Evolutionary conservation across 768 basidiomycete genomes (phyloP).

Genomic region (Kwoniella sp.): DNA sequence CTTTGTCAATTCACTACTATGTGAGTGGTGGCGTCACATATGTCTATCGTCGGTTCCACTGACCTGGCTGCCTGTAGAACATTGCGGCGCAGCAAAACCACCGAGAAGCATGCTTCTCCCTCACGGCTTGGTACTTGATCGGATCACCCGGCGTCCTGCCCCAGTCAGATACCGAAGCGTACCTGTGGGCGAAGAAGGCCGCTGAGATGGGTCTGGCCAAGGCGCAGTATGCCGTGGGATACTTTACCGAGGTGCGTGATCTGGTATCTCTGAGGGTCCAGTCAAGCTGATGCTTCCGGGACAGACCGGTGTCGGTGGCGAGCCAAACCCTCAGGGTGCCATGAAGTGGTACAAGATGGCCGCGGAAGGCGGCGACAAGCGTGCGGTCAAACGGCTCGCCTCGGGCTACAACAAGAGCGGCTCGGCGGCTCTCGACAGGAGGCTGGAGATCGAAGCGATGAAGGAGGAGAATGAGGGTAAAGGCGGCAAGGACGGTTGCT

Average conservation of each 20-base stretch:
- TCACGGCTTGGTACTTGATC: slow-evolving; percentile 98
- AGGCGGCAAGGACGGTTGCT: slow-evolving; percentile 43
- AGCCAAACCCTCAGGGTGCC: slow-evolving; percentile 52
- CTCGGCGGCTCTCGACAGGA: slow-evolving; percentile 29
- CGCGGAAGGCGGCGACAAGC: slow-evolving; percentile 87
- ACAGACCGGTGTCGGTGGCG: slow-evolving; percentile 60
- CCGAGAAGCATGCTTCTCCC: slow-evolving; percentile 92
- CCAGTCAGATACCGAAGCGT: slow-evolving; percentile 97
- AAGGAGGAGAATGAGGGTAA: slow-evolving; percentile 33
- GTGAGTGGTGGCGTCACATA: slow-evolving; percentile 54
- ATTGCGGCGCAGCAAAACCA: slow-evolving; percentile 97
- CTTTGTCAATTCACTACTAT: slow-evolving; percentile 97
- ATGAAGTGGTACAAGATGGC: slow-evolving; percentile 80
- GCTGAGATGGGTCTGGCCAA: slow-evolving; percentile 87
- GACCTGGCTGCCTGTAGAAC: slow-evolving; percentile 59
- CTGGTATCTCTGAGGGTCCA: too few relatives aligned
- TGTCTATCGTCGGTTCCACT: neutral
- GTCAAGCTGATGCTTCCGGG: too few relatives aligned
- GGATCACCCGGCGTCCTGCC: slow-evolving; percentile 96
- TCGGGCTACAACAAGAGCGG: slow-evolving; percentile 53
- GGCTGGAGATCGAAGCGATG: slow-evolving; percentile 45
- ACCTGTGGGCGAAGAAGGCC: slow-evolving; percentile 92
- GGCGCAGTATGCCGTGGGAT: slow-evolving; percentile 96
- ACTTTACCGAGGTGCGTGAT: slow-evolving; percentile 76
- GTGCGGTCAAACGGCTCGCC: slow-evolving; percentile 77